Percentiles rank a stretch among this genome's conserved stretches.
These are phyloP conservation scores for Ambispora gerdemannii DNA, from an alignment of 192 early-diverging fungal genomes.

Conservation along the genomic window DNA sequence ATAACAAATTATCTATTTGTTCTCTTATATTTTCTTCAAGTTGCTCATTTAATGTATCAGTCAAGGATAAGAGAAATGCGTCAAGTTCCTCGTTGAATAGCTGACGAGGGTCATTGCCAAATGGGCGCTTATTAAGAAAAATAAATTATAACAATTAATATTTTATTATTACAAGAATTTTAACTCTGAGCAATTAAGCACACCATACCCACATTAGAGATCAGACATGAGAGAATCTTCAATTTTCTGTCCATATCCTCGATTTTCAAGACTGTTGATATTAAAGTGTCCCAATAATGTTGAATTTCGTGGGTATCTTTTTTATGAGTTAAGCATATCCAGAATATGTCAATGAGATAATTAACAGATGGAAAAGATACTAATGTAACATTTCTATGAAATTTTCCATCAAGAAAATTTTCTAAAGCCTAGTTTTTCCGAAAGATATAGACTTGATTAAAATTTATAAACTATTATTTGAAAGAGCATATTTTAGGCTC, in stretches of 20 bases:
- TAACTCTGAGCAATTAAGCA: background rate
- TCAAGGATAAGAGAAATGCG: conserved; percentile 1
- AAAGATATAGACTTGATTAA: background rate
- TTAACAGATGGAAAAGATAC: background rate
- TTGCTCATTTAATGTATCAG: background rate
- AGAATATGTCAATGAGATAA: conserved; percentile 11
- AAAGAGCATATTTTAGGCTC: background rate
- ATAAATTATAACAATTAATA: background rate
- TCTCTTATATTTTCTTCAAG: background rate
- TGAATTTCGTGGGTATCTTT: background rate
- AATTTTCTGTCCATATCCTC: conserved; percentile 1
- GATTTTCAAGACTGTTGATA: background rate
- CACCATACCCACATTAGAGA: conserved; percentile 4
- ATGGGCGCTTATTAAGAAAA: background rate
- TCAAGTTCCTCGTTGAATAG: background rate
- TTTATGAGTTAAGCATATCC: background rate
- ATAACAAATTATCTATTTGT: background rate
- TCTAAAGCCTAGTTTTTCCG: conserved; percentile 11
- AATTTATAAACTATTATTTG: background rate
- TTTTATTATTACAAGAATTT: background rate
- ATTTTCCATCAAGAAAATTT: background rate
- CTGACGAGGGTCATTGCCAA: background rate
- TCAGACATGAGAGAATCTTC: background rate
- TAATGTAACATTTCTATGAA: background rate
- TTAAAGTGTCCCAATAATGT: background rate